Evolutionary conservation across 768 basidiomycete genomes (phyloP).

Genomic region (Termitomyces sp.): DNA sequence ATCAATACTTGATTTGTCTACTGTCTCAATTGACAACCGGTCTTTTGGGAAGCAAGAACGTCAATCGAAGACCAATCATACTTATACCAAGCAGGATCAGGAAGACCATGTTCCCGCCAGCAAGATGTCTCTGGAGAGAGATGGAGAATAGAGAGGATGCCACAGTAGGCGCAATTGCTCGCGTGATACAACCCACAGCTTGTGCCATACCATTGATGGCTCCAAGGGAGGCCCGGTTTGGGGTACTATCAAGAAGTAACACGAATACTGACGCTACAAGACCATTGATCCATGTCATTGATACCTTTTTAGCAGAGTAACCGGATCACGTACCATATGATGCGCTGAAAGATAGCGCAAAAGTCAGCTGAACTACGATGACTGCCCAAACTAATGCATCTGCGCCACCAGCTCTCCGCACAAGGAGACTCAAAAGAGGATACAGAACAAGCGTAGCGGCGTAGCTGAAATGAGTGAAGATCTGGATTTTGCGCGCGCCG

Average conservation of each 20-base stretch:
- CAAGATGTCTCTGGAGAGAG: slow-evolving; percentile 37
- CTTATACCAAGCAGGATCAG: slow-evolving; percentile 25
- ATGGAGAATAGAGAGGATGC: slow-evolving; percentile 55
- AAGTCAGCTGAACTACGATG: slow-evolving; percentile 27
- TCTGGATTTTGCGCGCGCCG: slow-evolving; percentile 50
- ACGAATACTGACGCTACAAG: slow-evolving; percentile 42
- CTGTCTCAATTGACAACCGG: neutral
- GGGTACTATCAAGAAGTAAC: slow-evolving; percentile 39
- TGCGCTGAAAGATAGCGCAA: slow-evolving; percentile 22
- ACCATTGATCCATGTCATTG: neutral
- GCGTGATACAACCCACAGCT: slow-evolving; percentile 40
- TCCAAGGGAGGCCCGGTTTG: slow-evolving; percentile 36
- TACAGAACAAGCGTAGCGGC: slow-evolving; percentile 24
- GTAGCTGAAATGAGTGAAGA: slow-evolving; percentile 24
- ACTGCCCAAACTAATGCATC: slow-evolving; percentile 26
- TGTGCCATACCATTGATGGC: slow-evolving; percentile 54
- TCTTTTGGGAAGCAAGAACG: slow-evolving; percentile 19
- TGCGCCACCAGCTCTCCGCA: slow-evolving; percentile 26
- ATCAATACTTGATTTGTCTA: neutral
- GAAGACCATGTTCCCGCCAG: slow-evolving; percentile 43
- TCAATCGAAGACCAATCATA: slow-evolving; percentile 21
- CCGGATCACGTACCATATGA: slow-evolving; percentile 29
- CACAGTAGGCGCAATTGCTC: slow-evolving; percentile 47
- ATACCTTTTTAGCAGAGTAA: neutral
- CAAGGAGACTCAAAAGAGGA: slow-evolving; percentile 30